Percentiles rank a stretch among this genome's conserved stretches.
Evolutionary conservation across 768 basidiomycete species (phyloP).

Genomic region (Rhodosporidiobolus odoratus): DNA sequence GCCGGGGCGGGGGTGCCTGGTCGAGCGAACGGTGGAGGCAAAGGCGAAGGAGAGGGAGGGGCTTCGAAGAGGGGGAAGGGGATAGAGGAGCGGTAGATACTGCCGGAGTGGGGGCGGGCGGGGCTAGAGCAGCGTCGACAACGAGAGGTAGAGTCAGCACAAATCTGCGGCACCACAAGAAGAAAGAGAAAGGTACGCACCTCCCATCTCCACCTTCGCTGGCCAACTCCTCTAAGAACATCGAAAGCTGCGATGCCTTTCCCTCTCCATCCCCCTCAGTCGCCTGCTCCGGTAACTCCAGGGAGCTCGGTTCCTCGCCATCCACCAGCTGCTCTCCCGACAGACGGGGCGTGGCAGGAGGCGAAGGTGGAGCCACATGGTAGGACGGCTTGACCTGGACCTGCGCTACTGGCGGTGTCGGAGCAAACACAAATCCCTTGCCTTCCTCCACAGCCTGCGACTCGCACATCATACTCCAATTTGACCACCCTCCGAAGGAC

Average conservation of each 20-base stretch:
- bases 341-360: background rate
- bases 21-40: background rate
- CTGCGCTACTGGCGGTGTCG: background rate
- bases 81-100: background rate
- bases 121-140: no score
- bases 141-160: background rate
- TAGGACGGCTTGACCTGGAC: background rate
- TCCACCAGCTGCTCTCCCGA: background rate
- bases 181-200: no score
- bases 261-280: background rate
- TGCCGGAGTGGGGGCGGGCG: no score
- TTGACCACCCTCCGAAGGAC: background rate
- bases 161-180: no score
- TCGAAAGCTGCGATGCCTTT: background rate
- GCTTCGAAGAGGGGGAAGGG: background rate
- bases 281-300: background rate
- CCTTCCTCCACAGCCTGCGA: background rate
- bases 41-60: background rate
- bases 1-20: background rate
- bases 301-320: background rate
- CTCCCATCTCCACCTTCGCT: background rate
- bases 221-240: background rate
- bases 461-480: background rate
- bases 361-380: background rate
- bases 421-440: background rate